These are phyloP conservation scores for Coccomyxa subellipsoidea DNA, from an alignment of 163 green algal species.

Conservation along the genomic window DNA sequence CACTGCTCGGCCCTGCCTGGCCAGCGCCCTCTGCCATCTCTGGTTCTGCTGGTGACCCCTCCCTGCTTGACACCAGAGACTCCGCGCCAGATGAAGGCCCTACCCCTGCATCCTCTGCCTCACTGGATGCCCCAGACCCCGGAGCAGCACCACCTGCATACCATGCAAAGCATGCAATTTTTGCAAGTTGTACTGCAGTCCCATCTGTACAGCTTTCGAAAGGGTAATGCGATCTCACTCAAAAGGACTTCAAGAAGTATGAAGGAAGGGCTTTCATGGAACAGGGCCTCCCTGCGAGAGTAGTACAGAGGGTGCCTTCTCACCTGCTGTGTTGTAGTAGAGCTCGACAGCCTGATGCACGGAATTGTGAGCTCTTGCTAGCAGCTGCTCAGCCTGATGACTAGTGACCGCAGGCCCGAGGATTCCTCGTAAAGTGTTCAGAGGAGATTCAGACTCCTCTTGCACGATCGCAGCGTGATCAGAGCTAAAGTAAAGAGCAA, in stretches of 20 bases:
- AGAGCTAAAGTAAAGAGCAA: not conserved
- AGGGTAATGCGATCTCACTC: too few species aligned
- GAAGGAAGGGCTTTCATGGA: too few species aligned
- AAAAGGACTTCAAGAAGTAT: too few species aligned
- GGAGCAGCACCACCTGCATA: not conserved
- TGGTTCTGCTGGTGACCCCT: not conserved
- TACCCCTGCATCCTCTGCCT: not conserved
- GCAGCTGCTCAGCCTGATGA: not conserved
- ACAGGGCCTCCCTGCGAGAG: not conserved
- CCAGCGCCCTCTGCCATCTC: not conserved
- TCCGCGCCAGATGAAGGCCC: too few species aligned
- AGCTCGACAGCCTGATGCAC: conserved; percentile 16
- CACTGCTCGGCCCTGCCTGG: not conserved
- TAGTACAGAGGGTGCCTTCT: not conserved
- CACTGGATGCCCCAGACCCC: not conserved
- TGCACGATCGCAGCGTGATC: not conserved
- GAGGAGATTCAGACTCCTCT: not conserved
- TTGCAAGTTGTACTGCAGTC: too few species aligned
- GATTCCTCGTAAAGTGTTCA: not conserved
- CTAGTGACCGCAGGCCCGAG: not conserved
- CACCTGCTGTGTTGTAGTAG: conserved; percentile 1
- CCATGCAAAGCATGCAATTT: not conserved
- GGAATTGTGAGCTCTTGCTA: not conserved
- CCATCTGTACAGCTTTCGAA: too few species aligned
- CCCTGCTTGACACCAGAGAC: not conserved